phyloP scores from a whole-genome alignment of 164 flowering plant genomes.

The Litsea cubeba region DNA sequence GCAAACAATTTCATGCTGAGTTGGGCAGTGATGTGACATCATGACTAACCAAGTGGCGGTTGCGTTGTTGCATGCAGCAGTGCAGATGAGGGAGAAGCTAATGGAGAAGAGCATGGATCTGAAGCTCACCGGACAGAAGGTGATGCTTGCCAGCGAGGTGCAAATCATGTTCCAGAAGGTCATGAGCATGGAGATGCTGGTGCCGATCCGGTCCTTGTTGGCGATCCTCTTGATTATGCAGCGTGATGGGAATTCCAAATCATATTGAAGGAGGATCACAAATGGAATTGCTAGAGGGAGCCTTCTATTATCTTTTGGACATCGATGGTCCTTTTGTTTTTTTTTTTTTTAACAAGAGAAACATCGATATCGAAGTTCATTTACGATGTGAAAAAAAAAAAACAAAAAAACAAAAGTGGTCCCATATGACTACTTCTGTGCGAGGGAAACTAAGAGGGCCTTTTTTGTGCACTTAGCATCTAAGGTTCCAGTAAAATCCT shows the following conservation, averaged over 20 bases:
- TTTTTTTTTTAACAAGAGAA: too few relatives aligned
- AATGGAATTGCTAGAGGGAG: constrained; percentile 48
- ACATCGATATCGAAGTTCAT: too few relatives aligned
- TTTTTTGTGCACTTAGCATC: too few relatives aligned
- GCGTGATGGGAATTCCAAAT: constrained; percentile 25
- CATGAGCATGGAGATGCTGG: constrained; percentile 53
- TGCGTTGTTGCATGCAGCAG: constrained; percentile 61
- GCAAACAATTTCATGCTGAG: too few relatives aligned
- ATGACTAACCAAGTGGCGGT: constrained; percentile 34
- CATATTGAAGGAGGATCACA: constrained; percentile 26
- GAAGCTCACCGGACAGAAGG: constrained; percentile 41
- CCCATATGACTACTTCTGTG: too few relatives aligned
- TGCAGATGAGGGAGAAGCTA: constrained; percentile 45
- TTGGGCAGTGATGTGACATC: too few relatives aligned
- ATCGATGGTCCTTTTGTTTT: too few relatives aligned
- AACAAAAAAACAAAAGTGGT: too few relatives aligned
- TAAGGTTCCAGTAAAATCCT: too few relatives aligned
- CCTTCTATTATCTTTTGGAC: constrained; percentile 31
- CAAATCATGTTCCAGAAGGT: constrained; percentile 46
- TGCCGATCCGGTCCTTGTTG: constrained; percentile 45
- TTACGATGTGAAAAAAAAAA: too few relatives aligned
- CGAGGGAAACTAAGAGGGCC: too few relatives aligned
- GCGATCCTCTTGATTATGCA: constrained; percentile 47
- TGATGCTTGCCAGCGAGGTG: constrained; percentile 57
- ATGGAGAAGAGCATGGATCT: constrained; percentile 43